Base-by-base conservation (phyloP, 139 green algal species). In the Chlorella sp. region DNA sequence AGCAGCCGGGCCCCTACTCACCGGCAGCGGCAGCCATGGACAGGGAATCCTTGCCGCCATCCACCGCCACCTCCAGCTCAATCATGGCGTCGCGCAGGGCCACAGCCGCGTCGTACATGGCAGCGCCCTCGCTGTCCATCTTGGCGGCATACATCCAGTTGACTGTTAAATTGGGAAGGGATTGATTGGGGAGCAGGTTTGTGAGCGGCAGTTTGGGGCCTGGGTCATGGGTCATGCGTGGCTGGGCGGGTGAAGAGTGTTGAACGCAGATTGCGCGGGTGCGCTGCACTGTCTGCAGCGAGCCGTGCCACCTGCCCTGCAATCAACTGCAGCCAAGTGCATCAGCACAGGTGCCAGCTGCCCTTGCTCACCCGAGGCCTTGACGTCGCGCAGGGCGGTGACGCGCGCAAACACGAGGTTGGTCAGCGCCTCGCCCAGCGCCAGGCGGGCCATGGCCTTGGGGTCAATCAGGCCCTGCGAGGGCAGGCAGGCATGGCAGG, bases 111-210 rank as follows among this genome's bases (percentile, higher is more conserved):
- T 99, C 94, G 78, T 97, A 98, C 97, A 99, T 99, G 82, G 92
- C 94, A 9, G 93, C 96, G 13, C 97, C 97, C 90, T 99, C 97
- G 36, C 74, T 85, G 41, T 83, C 92, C 94, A 99, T 98, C 93
- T 99, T 99, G 82, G 97, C 97, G 13, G 97, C 97, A 72, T 93
- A 93, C 97, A 99, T 99, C 97, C 97, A 99, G 94, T 99, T 99
- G 74, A 98, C 96, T 32, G 90, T 96, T n/a, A n/a, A 20, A 70
- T 8, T 38, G 36, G 22, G 19, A 24, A n/a, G 3, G n/a, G 11
- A 11, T 28, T 13, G 13, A 46, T 36, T 28, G 51, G n/a, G n/a
- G n/a, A n/a, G n/a, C n/a, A n/a, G n/a, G n/a, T n/a, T n/a, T n/a
- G n/a, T n/a, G n/a, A n/a, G n/a, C 32, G 69, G 38, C 36, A 40